Evolutionary conservation across 2,329 filamentous ascomycete species (phyloP), one percentile per base, ranked within the genome.

Genomic region (Claviceps sp.): DNA sequence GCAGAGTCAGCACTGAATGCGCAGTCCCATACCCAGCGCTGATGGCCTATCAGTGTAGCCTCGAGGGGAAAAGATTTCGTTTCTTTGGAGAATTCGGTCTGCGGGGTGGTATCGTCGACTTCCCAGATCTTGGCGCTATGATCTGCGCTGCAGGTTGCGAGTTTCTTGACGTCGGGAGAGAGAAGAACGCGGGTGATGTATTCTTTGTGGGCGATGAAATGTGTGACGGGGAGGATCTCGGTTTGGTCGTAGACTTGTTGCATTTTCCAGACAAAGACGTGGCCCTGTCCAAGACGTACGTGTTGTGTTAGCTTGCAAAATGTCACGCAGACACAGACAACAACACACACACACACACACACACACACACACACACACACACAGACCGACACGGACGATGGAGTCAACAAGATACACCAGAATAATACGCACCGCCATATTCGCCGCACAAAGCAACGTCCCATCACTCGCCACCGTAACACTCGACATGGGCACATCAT

Each of bases 21-120:
- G 62, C 90, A 96, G 66, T 96, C 90, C 90, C 90, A 96, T 1
- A 96, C 90, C 90, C 90, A 96, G 50, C 90, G 83, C 70, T 96
- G 90, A 68, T 96, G 90, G 51, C 86, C 88, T 22, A 86, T 86
- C 1, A 96, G 78, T 1, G 88, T 94, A 2, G 88, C 89, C 68
- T 95, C 87, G 20, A 95, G 78, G 9, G 84, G 85, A 59, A 87
- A 93, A 43, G 75, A 83, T 66, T 75, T 79, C 8, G 74, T 67
- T 37, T 71, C 68, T 17, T 66, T 62, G 20, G 56, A 56, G 49
- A 43, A 48, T 13, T 70, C 66, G 22, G 58, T 51, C n/a, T 60
- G 55, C 14, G 75, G 72, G 47, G 81, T 78, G n/a, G 83, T 76
- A 62, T 94, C 86, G 56, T 72, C 73, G 45, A 96, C 85, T 60